Evolutionary conservation across 2,329 filamentous ascomycete species (phyloP).

Genomic region (Tolypocladium inflatum): DNA sequence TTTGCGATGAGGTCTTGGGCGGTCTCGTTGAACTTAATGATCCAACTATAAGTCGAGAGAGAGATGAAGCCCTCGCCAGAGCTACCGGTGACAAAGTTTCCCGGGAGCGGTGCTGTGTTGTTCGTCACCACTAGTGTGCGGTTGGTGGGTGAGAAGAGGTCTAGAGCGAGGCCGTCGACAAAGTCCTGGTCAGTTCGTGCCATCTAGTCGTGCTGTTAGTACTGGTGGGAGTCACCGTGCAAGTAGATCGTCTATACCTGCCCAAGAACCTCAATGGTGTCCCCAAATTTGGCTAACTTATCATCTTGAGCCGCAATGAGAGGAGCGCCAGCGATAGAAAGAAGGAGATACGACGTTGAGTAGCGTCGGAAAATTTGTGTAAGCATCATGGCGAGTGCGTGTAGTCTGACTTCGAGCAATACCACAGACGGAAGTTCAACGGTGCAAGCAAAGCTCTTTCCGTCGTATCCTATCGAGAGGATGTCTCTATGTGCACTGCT

Average conservation of each 20-base stretch:
- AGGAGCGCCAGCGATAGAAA: background rate
- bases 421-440: background rate
- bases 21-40: constrained; percentile 19
- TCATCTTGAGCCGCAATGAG: background rate
- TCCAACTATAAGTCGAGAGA: constrained; percentile 19
- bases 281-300: background rate
- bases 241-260: background rate
- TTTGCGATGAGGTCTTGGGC: constrained; percentile 22
- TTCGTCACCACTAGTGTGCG: constrained; percentile 18
- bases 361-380: background rate
- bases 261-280: background rate
- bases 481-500: background rate
- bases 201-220: background rate
- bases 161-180: constrained; percentile 19
- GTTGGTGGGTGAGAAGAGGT: constrained; percentile 20
- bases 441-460: background rate
- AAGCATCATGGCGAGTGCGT: background rate
- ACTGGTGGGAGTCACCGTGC: background rate
- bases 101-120: constrained; percentile 17
- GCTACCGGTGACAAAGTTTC: constrained; percentile 18
- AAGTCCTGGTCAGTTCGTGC: constrained; percentile 18
- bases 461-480: background rate
- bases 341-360: background rate
- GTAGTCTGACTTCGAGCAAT: background rate
- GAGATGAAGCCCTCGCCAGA: constrained; percentile 17